phyloP scores from a whole-genome alignment of 2,329 filamentous ascomycete genomes.

The Paraconiothyrium brasiliense region DNA sequence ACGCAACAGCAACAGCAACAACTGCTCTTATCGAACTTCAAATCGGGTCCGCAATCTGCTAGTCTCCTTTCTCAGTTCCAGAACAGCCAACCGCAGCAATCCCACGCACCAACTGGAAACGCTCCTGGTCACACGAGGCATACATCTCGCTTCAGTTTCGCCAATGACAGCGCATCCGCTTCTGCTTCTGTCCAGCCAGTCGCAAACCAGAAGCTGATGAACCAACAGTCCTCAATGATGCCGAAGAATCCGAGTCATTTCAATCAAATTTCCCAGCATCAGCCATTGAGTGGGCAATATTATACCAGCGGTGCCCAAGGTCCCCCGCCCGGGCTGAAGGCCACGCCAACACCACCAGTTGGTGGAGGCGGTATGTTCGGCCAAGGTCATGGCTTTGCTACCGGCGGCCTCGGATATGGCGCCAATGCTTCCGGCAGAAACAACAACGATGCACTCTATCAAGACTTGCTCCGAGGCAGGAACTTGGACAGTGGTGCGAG shows the following conservation, averaged over 20 bases:
- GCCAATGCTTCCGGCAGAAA: slow-evolving; percentile 74
- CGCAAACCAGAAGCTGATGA: slow-evolving; percentile 82
- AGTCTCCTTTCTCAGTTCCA: slow-evolving; percentile 60
- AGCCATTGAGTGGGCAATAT: slow-evolving; percentile 70
- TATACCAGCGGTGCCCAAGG: slow-evolving; percentile 88
- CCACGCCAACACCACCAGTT: slow-evolving; percentile 90
- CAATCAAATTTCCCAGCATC: slow-evolving; percentile 64
- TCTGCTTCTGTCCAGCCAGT: slow-evolving; percentile 75
- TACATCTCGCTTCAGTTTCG: slow-evolving; percentile 87
- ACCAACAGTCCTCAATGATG: slow-evolving; percentile 89
- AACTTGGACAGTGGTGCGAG: slow-evolving; percentile 71
- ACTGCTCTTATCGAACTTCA: slow-evolving; percentile 70
- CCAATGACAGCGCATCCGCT: slow-evolving; percentile 73
- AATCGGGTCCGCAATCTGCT: slow-evolving; percentile 61
- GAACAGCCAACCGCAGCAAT: slow-evolving; percentile 59
- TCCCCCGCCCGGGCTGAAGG: slow-evolving; percentile 93
- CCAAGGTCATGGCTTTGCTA: slow-evolving; percentile 85
- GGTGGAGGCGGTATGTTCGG: slow-evolving; percentile 84
- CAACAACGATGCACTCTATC: slow-evolving; percentile 75
- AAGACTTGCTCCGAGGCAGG: slow-evolving; percentile 79
- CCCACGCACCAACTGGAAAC: slow-evolving; percentile 63
- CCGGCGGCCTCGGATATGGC: slow-evolving; percentile 69
- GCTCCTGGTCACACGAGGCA: slow-evolving; percentile 79
- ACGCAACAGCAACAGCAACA: slow-evolving; percentile 81
- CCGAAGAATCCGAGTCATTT: slow-evolving; percentile 60